Base-by-base conservation (phyloP, 208 protist species). In the Crithidia bombi region DNA sequence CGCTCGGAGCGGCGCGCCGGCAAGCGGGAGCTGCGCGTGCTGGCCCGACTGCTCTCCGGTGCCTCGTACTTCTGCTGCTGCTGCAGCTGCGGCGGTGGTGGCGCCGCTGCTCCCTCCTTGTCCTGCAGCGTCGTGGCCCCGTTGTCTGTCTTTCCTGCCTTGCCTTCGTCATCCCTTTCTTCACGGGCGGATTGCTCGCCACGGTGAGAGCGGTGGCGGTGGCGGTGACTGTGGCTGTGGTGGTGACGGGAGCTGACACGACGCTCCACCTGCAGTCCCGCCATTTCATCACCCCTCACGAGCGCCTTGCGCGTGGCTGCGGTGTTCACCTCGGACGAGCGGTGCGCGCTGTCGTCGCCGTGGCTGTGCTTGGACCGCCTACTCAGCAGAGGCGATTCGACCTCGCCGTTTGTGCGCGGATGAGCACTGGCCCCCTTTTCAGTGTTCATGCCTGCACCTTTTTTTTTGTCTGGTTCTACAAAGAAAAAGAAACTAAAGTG, bases 11-110 rank as follows among this genome's bases (percentile, higher is more conserved):
- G 64, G 47, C 63, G 70, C 19, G 21, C 15, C 12, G 70, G 63
- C 43, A 69, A 39, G 14, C 63, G 70, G 5, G 70, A 69, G 47
- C 70, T 76, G 38, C 47, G 52, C 11, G 55, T 59, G 55, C 70
- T 76, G 55, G 52, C 55, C 14, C 43, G 46, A 55, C 70, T 69
- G 55, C 55, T 69, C 23, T 39, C 39, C 43, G 47, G 3, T 15
- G 55, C 36, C 28, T 17, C 43, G 44, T 57, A n/a, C 21, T 35
- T 11, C 46, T 7, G 21, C 19, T 47, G 55, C 55, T 28, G 57
- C 39, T 21, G 39, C 39, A 38, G 25, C 2, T 11, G 57, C 19
- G 57, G 39, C 2, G 28, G 19, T 14, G 33, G 10, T 3, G 7
- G 3, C 49, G 12, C 39, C 11, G 26, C 14, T 6, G 11, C 12